Evolutionary conservation across 192 early-diverging fungal species (phyloP), one percentile per base, ranked within the genome.

Genomic region (Haplosporangium gracile): DNA sequence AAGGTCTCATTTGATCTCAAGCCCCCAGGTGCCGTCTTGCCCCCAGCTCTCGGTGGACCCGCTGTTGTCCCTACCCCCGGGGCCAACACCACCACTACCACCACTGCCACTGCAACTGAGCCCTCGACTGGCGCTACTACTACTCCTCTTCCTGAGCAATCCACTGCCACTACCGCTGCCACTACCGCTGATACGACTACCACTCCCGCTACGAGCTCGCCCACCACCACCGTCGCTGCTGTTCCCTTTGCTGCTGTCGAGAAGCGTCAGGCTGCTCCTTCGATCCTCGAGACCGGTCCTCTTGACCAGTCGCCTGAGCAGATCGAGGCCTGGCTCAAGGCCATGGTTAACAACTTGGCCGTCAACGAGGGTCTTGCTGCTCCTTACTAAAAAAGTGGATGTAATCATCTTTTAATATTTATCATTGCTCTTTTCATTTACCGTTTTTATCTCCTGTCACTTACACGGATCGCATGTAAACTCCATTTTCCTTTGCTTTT

Each of bases 321-420:
- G 13, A 65, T 85, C 6, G 74, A 79, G n/a, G 83, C 83, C 29
- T 85, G 83, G 83, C 29, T 85, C 75, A 79, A 85, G 78, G 53
- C 78, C 24, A 36, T 80, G 40, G 77, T 65, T 53, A 80, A 85
- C 75, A 63, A 76, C 53, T 29, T 80, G 22, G 78, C 72, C 16
- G 26, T 71, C 5, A 55, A 85, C 36, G 70, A 55, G 15, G 83
- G 83, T 53, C 13, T 68, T 7, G 11, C 83, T 40, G 74, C 83
- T 79, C 83, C 83, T 22, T 78, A 73, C 26, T 76, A 76, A 72
- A 26, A 36, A 43, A 38, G 13, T 13, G 34, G 13, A 70, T 42
- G 39, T 71, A 38, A 71, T 71, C 70, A 71, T 71, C 70, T 13
- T 42, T 26, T 26, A 71, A 71, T 42, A 71, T 42, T 42, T 42